phyloP scores from a whole-genome alignment of 306 rosid genomes.

The Cyclanthera cordifolia region DNA sequence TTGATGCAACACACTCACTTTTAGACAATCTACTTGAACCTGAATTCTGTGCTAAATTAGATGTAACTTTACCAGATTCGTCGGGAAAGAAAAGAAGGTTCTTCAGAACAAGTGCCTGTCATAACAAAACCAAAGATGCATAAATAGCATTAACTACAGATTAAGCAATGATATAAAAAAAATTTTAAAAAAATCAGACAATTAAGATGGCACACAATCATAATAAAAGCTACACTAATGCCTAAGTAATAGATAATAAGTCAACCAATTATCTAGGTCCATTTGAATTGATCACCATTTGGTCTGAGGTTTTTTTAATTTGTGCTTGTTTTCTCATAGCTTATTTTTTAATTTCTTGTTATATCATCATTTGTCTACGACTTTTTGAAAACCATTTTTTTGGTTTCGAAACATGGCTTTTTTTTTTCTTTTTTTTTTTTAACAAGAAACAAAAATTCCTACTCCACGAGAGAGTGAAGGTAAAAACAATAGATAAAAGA shows the following conservation, averaged over 20 bases:
- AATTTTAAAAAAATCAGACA: background rate
- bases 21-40: constrained; percentile 34
- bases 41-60: constrained; percentile 30
- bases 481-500: too few relatives aligned
- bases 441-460: too few relatives aligned
- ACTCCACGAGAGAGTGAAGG: too few relatives aligned
- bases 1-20: constrained; percentile 44
- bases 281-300: too few relatives aligned
- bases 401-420: too few relatives aligned
- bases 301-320: too few relatives aligned
- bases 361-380: too few relatives aligned
- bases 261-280: too few relatives aligned
- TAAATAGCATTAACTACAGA: constrained; percentile 12
- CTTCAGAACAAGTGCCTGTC: constrained; percentile 90
- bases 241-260: background rate
- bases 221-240: background rate
- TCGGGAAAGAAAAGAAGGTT: constrained; percentile 57
- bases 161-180: constrained; percentile 11
- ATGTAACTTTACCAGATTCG: constrained; percentile 36
- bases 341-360: too few relatives aligned
- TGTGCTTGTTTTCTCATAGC: too few relatives aligned
- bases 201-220: background rate
- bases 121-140: constrained; percentile 21
- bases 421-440: too few relatives aligned
- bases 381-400: too few relatives aligned